These are phyloP conservation scores for Umbelopsis isabellina DNA, from an alignment of 192 early-diverging fungal genomes.

Conservation along the genomic window DNA sequence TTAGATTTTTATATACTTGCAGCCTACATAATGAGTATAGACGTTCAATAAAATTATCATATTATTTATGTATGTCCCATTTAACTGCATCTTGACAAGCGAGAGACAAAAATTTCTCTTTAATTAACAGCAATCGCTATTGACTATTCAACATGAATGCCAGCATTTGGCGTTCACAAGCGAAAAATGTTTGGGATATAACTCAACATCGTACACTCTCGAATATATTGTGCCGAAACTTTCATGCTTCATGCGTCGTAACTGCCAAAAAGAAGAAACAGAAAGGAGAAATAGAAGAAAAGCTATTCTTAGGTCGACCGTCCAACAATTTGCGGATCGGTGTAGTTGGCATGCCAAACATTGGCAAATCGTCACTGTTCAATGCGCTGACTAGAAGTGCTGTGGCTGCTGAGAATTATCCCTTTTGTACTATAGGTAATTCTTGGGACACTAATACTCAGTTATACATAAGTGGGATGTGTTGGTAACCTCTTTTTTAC, in stretches of 20 bases:
- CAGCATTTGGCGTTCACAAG: neutral
- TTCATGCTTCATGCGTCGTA: neutral
- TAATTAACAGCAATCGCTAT: neutral
- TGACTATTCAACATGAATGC: neutral
- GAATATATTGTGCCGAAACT: neutral
- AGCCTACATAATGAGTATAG: constrained; percentile 19
- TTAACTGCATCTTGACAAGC: no score
- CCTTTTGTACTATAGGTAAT: constrained; percentile 91
- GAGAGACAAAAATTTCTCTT: no score
- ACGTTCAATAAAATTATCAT: constrained; percentile 12
- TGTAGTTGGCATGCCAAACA: constrained; percentile 97
- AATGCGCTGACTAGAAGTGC: constrained; percentile 77
- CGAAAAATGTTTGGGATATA: neutral
- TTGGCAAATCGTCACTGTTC: constrained; percentile 90
- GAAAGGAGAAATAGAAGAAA: constrained; percentile 56
- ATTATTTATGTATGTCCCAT: neutral
- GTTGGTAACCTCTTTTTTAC: neutral
- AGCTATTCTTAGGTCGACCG: constrained; percentile 77
- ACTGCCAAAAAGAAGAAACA: constrained; percentile 13
- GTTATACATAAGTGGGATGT: neutral
- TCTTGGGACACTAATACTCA: neutral
- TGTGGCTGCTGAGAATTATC: constrained; percentile 90
- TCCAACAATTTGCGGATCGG: constrained; percentile 92
- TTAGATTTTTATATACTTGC: constrained; percentile 6
- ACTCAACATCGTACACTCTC: neutral